Evolutionary conservation across 2,329 filamentous ascomycete genomes (phyloP).

Genomic region (Penicillium frequentans): DNA sequence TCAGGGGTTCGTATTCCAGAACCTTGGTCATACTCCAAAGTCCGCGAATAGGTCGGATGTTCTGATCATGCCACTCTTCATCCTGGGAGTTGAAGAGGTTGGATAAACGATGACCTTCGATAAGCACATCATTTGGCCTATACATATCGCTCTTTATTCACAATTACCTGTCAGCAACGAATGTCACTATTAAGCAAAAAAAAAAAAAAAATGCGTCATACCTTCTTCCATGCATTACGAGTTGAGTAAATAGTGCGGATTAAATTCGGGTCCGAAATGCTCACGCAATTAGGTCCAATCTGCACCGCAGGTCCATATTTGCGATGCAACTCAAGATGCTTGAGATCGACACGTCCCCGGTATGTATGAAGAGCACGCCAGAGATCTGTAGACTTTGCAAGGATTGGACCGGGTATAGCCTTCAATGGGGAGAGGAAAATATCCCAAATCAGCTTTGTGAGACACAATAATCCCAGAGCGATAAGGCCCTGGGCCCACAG

Average conservation of each 20-base stretch:
- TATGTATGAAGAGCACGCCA: constrained; percentile 15
- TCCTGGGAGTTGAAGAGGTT: constrained; percentile 29
- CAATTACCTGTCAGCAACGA: neutral
- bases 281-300: constrained; percentile 41
- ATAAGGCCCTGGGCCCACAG: constrained; percentile 8
- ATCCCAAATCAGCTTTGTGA: constrained; percentile 12
- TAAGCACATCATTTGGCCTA: constrained; percentile 26
- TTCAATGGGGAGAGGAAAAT: constrained; percentile 11
- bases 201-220: neutral
- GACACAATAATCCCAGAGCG: constrained; percentile 6
- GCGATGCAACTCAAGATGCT: constrained; percentile 33
- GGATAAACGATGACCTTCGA: constrained; percentile 25
- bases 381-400: constrained; percentile 17
- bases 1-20: constrained; percentile 25
- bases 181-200: neutral
- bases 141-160: constrained; percentile 29
- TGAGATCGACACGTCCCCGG: constrained; percentile 14
- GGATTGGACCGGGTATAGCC: constrained; percentile 13
- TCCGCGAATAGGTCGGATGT: constrained; percentile 24
- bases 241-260: constrained; percentile 38
- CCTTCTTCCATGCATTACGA: constrained; percentile 23
- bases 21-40: constrained; percentile 29
- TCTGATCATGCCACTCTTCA: constrained; percentile 27
- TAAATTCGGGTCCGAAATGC: constrained; percentile 40
- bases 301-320: constrained; percentile 43